A percentile compares a stretch with the other conserved stretches of the same genome.
Evolutionary conservation across 805 yeast genomes (phyloP).

Genomic region (Starmera dryadoides): DNA sequence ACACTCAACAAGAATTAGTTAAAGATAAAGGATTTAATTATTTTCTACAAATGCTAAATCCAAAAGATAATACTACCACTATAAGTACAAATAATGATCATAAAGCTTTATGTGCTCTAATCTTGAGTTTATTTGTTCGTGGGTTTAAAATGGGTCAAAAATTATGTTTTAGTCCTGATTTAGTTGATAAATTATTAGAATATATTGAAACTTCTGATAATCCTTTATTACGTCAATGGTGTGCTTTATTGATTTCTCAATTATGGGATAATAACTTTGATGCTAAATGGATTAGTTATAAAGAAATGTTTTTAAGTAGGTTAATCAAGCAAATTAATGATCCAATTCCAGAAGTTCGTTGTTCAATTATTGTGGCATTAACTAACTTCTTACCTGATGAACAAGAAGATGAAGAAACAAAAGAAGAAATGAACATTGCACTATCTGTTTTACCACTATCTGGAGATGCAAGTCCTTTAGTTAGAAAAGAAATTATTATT

Average conservation of each 20-base stretch:
- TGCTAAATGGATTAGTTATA: conserved; percentile 63
- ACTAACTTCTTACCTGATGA: conserved; percentile 55
- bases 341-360: conserved; percentile 92
- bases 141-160: conserved; percentile 78
- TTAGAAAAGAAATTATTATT: conserved; percentile 75
- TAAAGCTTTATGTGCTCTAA: conserved; percentile 92
- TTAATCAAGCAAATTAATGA: conserved; percentile 60
- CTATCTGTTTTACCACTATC: conserved; percentile 58
- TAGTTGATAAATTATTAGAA: conserved; percentile 57
- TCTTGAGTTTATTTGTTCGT: conserved; percentile 74
- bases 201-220: conserved; percentile 70
- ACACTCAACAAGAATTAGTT: conserved; percentile 86
- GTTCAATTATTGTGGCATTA: conserved; percentile 71
- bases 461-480: conserved; percentile 86
- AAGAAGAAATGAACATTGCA: conserved; percentile 66
- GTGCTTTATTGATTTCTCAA: conserved; percentile 70
- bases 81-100: conserved; percentile 48
- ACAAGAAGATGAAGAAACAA: conserved; percentile 34
- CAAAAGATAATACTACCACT: conserved; percentile 21
- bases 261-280: conserved; percentile 67
- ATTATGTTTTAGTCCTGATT: conserved; percentile 66
- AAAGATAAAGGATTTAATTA: conserved; percentile 88
- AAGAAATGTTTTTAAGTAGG: conserved; percentile 53
- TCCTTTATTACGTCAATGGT: conserved; percentile 90
- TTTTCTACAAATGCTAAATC: conserved; percentile 71